Percentiles rank a stretch among this genome's conserved stretches.
Conservation (phyloP, 192 early-diverging fungal genomes). For the Rhizophagus prolifer region DNA sequence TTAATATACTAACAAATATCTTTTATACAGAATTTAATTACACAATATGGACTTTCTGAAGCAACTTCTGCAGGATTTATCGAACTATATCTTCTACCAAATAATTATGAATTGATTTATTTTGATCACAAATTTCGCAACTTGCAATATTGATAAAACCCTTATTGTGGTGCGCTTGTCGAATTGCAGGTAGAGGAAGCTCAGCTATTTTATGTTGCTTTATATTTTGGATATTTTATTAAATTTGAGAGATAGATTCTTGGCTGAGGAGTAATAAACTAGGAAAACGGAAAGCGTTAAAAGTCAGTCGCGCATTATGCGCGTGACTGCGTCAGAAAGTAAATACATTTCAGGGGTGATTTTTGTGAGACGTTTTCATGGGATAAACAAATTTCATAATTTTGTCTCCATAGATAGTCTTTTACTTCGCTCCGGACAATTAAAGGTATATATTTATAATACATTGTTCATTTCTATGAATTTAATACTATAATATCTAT, state of each 20-base stretch:
- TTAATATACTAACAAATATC: no score
- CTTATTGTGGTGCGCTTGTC: background rate
- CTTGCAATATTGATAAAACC: background rate
- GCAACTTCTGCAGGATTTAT: background rate
- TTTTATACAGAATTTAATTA: background rate
- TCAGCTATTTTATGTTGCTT: background rate
- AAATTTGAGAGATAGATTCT: no score
- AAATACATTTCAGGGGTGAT: no score
- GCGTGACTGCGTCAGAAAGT: no score
- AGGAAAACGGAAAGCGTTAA: no score
- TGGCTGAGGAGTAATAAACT: no score
- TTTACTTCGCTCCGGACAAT: no score
- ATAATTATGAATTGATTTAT: background rate
- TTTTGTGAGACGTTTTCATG: no score
- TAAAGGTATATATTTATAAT: background rate
- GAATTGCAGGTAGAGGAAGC: slow-evolving; percentile 13
- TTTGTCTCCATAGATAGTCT: no score
- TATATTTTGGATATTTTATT: no score
- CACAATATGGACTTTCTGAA: background rate
- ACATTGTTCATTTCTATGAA: background rate
- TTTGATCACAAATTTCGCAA: background rate
- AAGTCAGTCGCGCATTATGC: no score
- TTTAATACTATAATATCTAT: background rate
- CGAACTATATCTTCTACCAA: background rate
- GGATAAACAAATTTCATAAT: no score